Base-by-base conservation (phyloP, 345 rosid species). In the Cardiospermum halicacabum region DNA sequence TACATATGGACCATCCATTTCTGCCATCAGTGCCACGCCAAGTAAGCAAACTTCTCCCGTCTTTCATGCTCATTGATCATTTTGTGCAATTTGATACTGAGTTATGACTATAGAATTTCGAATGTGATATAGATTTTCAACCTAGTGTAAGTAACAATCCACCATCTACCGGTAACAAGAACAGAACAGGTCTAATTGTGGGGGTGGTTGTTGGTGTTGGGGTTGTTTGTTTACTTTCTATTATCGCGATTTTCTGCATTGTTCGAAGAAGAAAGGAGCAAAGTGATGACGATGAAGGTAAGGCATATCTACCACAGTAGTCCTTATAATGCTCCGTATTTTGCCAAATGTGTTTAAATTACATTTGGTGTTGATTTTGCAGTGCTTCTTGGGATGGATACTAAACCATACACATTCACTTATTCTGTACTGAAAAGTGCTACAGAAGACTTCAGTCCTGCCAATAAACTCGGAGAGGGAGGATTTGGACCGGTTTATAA, bases 401-500 rank as follows among this genome's bases (percentile, higher is more conserved):
- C 11, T 36, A 64, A 26, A 64, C 58, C 67, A 3, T 64, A 64
- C 49, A 51, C 67, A 8, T 64, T 64, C 49, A 51, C 58, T 64
- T 64, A 63, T 51, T 31, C 58, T 34, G 48, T 16, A 13, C 48
- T 63, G 39, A 64, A 39, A 36, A 53, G 32, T 5, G 48, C 67
- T 36, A 64, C 67, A 2, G 58, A 64, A 34, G 47, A 36, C 18
- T 64, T 64, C 26, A 64, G 49, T 64, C 58, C 67, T 7, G 32
- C 34, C 50, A 64, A 56, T 56, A 16, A 18, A 16, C 39, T 57
- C 19, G 95, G 92, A 69, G 95, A 91, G 78, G 95, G 94, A 72
- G 94, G 97, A 54, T 90, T 84, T 65, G 92, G 97, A 69, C 85
- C 95, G 1, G 87, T 87, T 59, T 91, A 62, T 21, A 80, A 77